Evolutionary conservation across 192 early-diverging fungal genomes (phyloP).

Genomic region (Backusella parvicylindrica): DNA sequence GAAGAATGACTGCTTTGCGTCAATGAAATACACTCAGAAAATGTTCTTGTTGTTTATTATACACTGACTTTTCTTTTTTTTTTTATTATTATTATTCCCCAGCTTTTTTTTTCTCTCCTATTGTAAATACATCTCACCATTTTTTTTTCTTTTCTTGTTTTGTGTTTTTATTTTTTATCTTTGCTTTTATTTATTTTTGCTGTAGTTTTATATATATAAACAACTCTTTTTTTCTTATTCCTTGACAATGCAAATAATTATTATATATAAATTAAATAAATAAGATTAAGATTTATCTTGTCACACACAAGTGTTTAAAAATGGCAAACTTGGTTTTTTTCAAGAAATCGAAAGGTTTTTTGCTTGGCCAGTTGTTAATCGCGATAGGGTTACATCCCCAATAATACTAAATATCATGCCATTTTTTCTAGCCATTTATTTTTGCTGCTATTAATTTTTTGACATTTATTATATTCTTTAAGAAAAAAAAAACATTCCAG

Average conservation of each 20-base stretch:
- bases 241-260: neutral
- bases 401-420: neutral
- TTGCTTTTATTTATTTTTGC: neutral
- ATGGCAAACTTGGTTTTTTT: neutral
- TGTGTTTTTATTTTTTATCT: neutral
- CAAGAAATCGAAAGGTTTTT: constrained; percentile 2
- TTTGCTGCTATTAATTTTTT: neutral
- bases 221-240: neutral
- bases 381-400: neutral
- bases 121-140: neutral
- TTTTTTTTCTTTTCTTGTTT: neutral
- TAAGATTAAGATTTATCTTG: neutral
- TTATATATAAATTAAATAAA: neutral
- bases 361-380: neutral
- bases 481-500: neutral
- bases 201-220: neutral
- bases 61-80: neutral
- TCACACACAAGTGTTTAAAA: neutral
- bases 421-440: neutral
- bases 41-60: neutral
- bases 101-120: neutral
- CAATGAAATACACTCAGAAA: neutral
- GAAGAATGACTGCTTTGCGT: neutral
- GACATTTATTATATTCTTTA: neutral
- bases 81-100: neutral